phyloP scores from a whole-genome alignment of 1,284 basidiomycete species.

The Puccinia horiana region DNA sequence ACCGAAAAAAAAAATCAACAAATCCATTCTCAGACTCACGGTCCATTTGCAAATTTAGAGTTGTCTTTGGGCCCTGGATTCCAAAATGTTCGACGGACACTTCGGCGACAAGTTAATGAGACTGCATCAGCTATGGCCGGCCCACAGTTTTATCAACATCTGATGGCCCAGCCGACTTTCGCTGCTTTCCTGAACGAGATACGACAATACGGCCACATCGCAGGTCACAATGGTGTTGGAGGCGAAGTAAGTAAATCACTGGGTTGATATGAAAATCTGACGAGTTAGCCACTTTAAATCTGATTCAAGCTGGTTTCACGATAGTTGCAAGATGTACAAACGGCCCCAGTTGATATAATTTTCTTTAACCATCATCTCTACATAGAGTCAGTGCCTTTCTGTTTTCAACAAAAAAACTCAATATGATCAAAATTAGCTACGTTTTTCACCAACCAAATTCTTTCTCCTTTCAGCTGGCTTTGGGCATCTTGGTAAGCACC shows the following conservation, averaged over 20 bases:
- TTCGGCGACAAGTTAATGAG: slow-evolving; percentile 37
- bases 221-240: slow-evolving; percentile 22
- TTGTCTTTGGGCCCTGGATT: slow-evolving; percentile 25
- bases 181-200: slow-evolving; percentile 28
- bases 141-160: slow-evolving; percentile 10
- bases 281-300: background rate
- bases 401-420: background rate
- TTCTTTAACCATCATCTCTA: slow-evolving; percentile 42
- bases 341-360: slow-evolving; percentile 27
- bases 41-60: slow-evolving; percentile 23
- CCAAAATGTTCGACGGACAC: slow-evolving; percentile 7
- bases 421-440: background rate
- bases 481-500: slow-evolving; percentile 41
- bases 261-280: background rate
- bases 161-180: slow-evolving; percentile 22
- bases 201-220: slow-evolving; percentile 20
- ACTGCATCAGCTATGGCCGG: slow-evolving; percentile 42
- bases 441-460: background rate
- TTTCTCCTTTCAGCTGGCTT: slow-evolving; percentile 19
- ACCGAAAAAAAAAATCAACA: background rate
- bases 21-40: slow-evolving; percentile 28
- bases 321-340: slow-evolving; percentile 40
- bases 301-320: background rate
- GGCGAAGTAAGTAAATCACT: slow-evolving; percentile 36
- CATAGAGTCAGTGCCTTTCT: slow-evolving; percentile 34